These are phyloP conservation scores for Begonia loranthoides DNA, from an alignment of 306 rosid genomes.

Conservation along the genomic window DNA sequence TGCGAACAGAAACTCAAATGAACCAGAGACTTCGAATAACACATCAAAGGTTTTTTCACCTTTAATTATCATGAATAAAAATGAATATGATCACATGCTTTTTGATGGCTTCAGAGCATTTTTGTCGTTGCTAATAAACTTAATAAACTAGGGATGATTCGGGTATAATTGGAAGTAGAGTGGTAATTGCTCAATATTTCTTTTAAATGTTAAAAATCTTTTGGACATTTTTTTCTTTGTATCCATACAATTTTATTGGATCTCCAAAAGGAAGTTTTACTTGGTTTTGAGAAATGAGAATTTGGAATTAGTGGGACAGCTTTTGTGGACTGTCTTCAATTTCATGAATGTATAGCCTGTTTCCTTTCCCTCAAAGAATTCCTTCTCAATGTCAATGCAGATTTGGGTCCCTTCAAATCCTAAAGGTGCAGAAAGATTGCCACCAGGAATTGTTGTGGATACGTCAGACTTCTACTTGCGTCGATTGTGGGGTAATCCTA, in stretches of 20 bases:
- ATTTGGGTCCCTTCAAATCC: constrained; percentile 96
- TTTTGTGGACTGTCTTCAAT: no score
- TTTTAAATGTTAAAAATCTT: neutral
- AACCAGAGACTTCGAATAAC: constrained; percentile 31
- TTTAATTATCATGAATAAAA: no score
- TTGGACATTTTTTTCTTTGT: neutral
- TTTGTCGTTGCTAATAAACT: no score
- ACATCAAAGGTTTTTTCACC: constrained; percentile 41
- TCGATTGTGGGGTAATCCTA: constrained; percentile 93
- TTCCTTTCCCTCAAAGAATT: neutral
- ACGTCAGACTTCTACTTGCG: constrained; percentile 75
- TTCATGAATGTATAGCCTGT: neutral
- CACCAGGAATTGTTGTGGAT: constrained; percentile 69
- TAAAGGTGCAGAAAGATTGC: constrained; percentile 84
- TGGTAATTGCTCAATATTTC: no score
- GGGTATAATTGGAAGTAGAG: neutral
- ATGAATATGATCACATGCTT: neutral
- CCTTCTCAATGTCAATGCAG: constrained; percentile 31
- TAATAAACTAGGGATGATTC: no score
- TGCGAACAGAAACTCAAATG: constrained; percentile 19
- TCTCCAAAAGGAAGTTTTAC: neutral
- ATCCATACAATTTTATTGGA: neutral
- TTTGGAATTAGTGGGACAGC: no score
- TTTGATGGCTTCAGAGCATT: neutral
- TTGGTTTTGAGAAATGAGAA: no score